These are phyloP conservation scores for Monilinia vaccinii-corymbosi DNA, from an alignment of 2,329 filamentous ascomycete species.

Conservation along the genomic window DNA sequence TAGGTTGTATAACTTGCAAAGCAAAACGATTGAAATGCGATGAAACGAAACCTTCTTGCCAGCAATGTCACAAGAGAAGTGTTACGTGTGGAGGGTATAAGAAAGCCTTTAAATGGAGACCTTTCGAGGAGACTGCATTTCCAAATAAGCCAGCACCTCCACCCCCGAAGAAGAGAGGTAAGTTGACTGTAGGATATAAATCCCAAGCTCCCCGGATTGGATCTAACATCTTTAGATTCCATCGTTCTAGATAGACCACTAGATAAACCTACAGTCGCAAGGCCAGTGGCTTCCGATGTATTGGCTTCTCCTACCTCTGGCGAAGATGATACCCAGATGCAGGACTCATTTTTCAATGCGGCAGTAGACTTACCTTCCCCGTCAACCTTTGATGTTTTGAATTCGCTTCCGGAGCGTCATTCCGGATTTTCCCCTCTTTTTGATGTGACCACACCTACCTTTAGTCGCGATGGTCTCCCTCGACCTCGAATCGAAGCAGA, in stretches of 20 bases:
- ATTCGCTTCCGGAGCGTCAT: slow-evolving; percentile 17
- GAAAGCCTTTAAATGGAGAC: slow-evolving; percentile 68
- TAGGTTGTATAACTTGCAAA: slow-evolving; percentile 67
- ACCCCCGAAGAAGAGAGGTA: slow-evolving; percentile 21
- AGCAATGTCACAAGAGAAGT: slow-evolving; percentile 55
- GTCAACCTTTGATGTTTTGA: slow-evolving; percentile 5
- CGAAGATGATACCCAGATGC: slow-evolving; percentile 22
- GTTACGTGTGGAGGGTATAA: slow-evolving; percentile 63
- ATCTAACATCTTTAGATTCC: slow-evolving; percentile 22
- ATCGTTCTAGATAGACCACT: slow-evolving; percentile 16
- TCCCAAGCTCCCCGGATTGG: background rate
- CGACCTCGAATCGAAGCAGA: slow-evolving; percentile 29
- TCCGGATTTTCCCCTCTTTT: slow-evolving; percentile 26
- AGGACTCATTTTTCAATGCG: slow-evolving; percentile 26
- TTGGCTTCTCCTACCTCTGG: slow-evolving; percentile 21
- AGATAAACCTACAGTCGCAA: slow-evolving; percentile 13
- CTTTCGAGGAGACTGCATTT: slow-evolving; percentile 56
- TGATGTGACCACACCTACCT: slow-evolving; percentile 27
- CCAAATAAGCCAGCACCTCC: slow-evolving; percentile 31
- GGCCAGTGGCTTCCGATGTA: slow-evolving; percentile 21
- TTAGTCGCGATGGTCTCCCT: slow-evolving; percentile 18
- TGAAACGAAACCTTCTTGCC: slow-evolving; percentile 59
- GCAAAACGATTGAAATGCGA: slow-evolving; percentile 66
- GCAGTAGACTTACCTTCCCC: slow-evolving; percentile 24
- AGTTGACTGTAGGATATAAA: slow-evolving; percentile 15